Evolutionary conservation across 1,284 basidiomycete genomes (phyloP).

Genomic region (Cutaneotrichosporon sp.): DNA sequence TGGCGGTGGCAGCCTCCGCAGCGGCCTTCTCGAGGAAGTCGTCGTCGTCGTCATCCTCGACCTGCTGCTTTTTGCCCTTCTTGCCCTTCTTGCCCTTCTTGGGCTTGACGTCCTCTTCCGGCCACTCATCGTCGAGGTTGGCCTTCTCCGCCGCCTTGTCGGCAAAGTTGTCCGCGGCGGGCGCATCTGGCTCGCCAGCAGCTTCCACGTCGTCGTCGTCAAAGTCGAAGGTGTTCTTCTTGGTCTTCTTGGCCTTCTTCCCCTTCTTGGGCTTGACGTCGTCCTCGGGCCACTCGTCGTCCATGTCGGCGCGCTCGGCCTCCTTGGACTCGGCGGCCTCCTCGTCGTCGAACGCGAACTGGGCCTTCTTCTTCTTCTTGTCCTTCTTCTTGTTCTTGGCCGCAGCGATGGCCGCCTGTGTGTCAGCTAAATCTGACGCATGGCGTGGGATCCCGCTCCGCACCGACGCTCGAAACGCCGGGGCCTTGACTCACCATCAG

Average conservation of each 20-base stretch:
- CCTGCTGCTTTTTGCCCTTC: conserved; percentile 52
- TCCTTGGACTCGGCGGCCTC: conserved; percentile 23
- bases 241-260: conserved; percentile 53
- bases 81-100: conserved; percentile 55
- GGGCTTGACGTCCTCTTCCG: conserved; percentile 53
- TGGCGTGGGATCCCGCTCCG: neutral
- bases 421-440: conserved; percentile 4
- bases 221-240: conserved; percentile 24
- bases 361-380: conserved; percentile 47
- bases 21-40: conserved; percentile 45
- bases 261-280: conserved; percentile 52
- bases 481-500: conserved; percentile 66
- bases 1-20: conserved; percentile 54
- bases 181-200: conserved; percentile 36
- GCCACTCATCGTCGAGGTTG: conserved; percentile 50
- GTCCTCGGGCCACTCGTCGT: conserved; percentile 44
- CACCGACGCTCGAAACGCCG: neutral
- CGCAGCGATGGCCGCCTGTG: conserved; percentile 22
- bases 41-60: conserved; percentile 38
- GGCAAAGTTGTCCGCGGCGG: conserved; percentile 51
- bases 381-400: conserved; percentile 44
- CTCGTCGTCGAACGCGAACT: conserved; percentile 29
- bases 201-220: conserved; percentile 25
- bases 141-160: conserved; percentile 26
- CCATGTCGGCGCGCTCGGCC: conserved; percentile 36